Evolutionary conservation across 140 eudicot genomes (phyloP), one percentile per base, ranked within the genome.

Genomic region (Anethum foeniculum): DNA sequence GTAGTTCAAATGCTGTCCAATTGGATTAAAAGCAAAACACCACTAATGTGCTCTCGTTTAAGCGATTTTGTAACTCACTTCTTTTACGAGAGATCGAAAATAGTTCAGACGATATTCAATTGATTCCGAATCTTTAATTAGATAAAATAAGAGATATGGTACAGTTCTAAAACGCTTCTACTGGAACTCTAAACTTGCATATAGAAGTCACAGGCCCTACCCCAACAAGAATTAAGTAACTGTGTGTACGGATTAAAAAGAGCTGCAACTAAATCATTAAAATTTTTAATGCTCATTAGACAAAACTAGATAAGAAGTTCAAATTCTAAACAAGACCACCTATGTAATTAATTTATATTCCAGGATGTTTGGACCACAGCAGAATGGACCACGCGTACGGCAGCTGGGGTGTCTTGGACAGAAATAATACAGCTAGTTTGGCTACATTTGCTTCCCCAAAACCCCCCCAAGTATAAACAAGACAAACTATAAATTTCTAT

Each of bases 331-430:
- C 75, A 34, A 69, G 25, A 75, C 28, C 78, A 75, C 30, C 15
- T 5, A 14, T 75, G 18, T 43, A 13, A 75, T 75, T 7, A 69
- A 69, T 69, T 69, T 25, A 69, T 16, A 38, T 34, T 69, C 78
- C 60, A 75, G 52, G 78, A 75, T 44, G 30, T 52, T 77, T 54
- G 80, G 80, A 77, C 68, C 80, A 77, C 72, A 69, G 75, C 27
- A 79, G 71, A 79, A 62, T 65, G 77, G 82, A 65, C 82, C 81
- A 78, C 13, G 68, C 39, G 80, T 76, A 51, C 69, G 32, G 73
- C 54, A 30, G 21, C 56, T 34, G 3, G 81, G 71, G 15, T 78
- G 75, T 54, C 43, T 79, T 67, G 49, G 21, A 48, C 62, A 46
- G 75, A 58, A 60, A 79, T n/a, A 65, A 79, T 65, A 6, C 51